A percentile compares a stretch with the other conserved stretches of the same genome.
Evolutionary conservation across 129 eudicot genomes (phyloP).

Genomic region (Flaveria bidentis): DNA sequence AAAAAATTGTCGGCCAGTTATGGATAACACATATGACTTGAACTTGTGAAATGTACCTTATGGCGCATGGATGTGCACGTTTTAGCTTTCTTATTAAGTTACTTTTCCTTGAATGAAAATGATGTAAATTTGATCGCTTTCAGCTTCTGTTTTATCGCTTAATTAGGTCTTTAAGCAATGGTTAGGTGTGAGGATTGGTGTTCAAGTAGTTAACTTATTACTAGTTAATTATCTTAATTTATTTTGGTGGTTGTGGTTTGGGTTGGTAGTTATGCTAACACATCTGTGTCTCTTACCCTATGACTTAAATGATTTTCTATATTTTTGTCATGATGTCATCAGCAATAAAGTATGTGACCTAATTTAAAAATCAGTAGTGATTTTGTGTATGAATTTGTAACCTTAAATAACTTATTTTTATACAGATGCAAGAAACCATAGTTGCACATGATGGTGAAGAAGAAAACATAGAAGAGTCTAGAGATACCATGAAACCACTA

Average conservation of each 20-base stretch:
- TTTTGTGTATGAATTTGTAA: background rate
- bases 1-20: background rate
- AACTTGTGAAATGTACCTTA: background rate
- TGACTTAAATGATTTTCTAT: too few species aligned
- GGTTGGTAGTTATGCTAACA: slow-evolving; percentile 4
- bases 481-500: slow-evolving; percentile 10
- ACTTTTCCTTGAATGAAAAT: background rate
- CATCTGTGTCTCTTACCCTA: background rate
- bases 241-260: background rate
- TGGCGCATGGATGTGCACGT: background rate
- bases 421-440: slow-evolving; percentile 5
- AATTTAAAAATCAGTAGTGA: background rate
- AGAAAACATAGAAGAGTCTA: slow-evolving; percentile 7
- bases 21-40: background rate
- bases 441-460: slow-evolving; percentile 15
- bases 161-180: background rate
- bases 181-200: slow-evolving; percentile 7
- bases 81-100: background rate
- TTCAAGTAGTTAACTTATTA: slow-evolving; percentile 2
- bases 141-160: background rate
- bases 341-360: background rate
- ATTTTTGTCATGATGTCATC: background rate
- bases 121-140: background rate
- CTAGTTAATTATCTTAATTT: background rate
- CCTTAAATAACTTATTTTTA: background rate